Conservation (phyloP, 176 grass and related monocot species). For the Musa beccarii region DNA sequence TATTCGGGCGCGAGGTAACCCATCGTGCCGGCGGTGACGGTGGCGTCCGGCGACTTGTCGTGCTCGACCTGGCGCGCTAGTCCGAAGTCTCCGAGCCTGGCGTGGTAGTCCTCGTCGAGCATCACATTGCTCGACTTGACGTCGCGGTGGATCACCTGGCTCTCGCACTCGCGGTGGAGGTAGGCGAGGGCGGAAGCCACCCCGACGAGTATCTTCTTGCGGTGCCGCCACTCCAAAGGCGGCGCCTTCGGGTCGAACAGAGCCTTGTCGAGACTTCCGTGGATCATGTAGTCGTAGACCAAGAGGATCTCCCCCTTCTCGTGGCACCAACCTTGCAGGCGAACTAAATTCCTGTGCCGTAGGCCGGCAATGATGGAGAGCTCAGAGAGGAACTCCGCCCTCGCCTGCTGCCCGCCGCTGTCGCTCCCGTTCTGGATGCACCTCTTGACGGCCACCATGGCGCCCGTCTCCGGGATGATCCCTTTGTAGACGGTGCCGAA, state of each 20-base stretch:
- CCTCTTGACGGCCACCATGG: slow-evolving; percentile 87
- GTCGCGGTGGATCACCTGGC: slow-evolving; percentile 92
- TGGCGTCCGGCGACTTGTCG: slow-evolving; percentile 65
- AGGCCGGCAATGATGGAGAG: slow-evolving; percentile 93
- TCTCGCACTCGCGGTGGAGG: slow-evolving; percentile 88
- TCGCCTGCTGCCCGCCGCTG: slow-evolving; percentile 36
- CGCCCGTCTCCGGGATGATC: slow-evolving; percentile 80
- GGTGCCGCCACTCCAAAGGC: slow-evolving; percentile 52
- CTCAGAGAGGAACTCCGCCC: slow-evolving; percentile 78
- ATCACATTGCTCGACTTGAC: slow-evolving; percentile 99
- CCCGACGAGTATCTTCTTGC: slow-evolving; percentile 57
- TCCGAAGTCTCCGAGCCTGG: slow-evolving; percentile 81
- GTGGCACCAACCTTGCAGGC: slow-evolving; percentile 81
- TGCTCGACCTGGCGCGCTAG: slow-evolving; percentile 78
- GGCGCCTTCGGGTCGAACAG: slow-evolving; percentile 46
- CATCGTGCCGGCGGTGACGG: slow-evolving; percentile 80
- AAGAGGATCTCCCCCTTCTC: slow-evolving; percentile 91
- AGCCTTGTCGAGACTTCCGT: slow-evolving; percentile 83
- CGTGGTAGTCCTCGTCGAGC: slow-evolving; percentile 75
- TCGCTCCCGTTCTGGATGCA: slow-evolving; percentile 46
- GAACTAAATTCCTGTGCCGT: slow-evolving; percentile 88
- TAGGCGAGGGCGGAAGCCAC: slow-evolving; percentile 84
- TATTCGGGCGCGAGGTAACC: slow-evolving; percentile 96
- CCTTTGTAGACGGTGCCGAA: slow-evolving; percentile 96
- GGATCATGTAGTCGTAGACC: slow-evolving; percentile 96